Evolutionary conservation across 306 rosid species (phyloP).

Genomic region (Corylus avellana): DNA sequence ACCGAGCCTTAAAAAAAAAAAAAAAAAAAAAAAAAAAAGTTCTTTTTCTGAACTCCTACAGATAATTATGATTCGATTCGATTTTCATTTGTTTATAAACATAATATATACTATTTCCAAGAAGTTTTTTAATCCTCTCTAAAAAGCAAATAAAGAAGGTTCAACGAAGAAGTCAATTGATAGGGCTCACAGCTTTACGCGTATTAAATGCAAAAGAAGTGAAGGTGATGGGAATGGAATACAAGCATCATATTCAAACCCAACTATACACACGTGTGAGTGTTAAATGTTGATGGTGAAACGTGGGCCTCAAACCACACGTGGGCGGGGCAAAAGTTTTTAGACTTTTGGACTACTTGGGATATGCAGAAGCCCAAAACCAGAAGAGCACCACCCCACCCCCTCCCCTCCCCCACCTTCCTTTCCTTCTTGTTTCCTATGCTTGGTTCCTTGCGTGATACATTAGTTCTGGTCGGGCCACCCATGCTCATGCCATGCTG

Average conservation of each 20-base stretch:
- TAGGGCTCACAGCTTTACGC: conserved; percentile 18
- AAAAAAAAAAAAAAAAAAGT: too few species aligned
- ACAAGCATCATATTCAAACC: not conserved
- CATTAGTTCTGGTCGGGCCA: conserved; percentile 30
- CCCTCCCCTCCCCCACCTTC: conserved; percentile 33
- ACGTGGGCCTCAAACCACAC: conserved; percentile 56
- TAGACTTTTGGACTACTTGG: conserved; percentile 27
- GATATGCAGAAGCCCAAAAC: conserved; percentile 26
- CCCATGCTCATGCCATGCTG: conserved; percentile 13
- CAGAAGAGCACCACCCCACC: conserved; percentile 31
- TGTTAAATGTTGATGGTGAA: conserved; percentile 38
- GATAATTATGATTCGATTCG: too few species aligned
- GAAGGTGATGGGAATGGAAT: conserved; percentile 10
- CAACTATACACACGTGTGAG: conserved; percentile 48
- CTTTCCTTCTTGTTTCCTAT: conserved; percentile 39
- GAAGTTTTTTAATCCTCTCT: not conserved
- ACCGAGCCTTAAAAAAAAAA: too few species aligned
- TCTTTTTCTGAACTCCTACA: too few species aligned
- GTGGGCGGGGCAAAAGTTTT: conserved; percentile 42
- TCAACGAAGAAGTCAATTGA: not conserved
- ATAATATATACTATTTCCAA: not conserved
- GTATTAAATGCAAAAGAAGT: conserved; percentile 4
- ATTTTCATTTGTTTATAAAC: too few species aligned
- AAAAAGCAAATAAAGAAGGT: not conserved
- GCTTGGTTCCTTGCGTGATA: conserved; percentile 26